Evolutionary conservation across 306 rosid genomes (phyloP).

Genomic region (Medicago truncatula): DNA sequence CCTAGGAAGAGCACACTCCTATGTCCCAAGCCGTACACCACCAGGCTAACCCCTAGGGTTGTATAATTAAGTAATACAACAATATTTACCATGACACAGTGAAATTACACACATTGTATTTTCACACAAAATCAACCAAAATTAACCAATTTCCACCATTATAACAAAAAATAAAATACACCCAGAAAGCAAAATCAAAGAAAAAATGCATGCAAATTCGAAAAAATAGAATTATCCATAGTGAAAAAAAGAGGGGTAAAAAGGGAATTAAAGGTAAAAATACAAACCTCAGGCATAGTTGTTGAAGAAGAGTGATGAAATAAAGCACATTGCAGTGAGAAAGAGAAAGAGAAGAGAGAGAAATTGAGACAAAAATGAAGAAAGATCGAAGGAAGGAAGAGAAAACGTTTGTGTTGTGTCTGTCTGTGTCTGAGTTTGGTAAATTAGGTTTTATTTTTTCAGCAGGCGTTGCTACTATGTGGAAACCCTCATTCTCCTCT

Average conservation of each 20-base stretch:
- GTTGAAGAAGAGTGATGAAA: slow-evolving; percentile 34
- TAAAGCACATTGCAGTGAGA: slow-evolving; percentile 44
- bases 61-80: slow-evolving; percentile 24
- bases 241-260: background rate
- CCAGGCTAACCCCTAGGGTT: too few species aligned
- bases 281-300: slow-evolving; percentile 49
- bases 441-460: slow-evolving; percentile 67
- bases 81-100: background rate
- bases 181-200: background rate
- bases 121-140: slow-evolving; percentile 28
- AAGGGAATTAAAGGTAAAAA: background rate
- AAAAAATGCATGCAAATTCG: slow-evolving; percentile 45
- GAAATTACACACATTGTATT: background rate
- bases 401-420: background rate
- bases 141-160: slow-evolving; percentile 13
- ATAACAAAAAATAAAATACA: background rate
- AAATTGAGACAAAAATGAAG: slow-evolving; percentile 22
- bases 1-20: too few species aligned
- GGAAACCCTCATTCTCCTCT: slow-evolving; percentile 37
- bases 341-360: background rate
- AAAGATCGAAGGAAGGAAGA: slow-evolving; percentile 37
- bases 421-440: slow-evolving; percentile 57
- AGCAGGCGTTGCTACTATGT: slow-evolving; percentile 38
- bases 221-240: background rate
- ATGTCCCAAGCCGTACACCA: too few species aligned